Evolutionary conservation across 305 asterid genomes (phyloP), one percentile per base, ranked within the genome.

Genomic region (Lippia alba): DNA sequence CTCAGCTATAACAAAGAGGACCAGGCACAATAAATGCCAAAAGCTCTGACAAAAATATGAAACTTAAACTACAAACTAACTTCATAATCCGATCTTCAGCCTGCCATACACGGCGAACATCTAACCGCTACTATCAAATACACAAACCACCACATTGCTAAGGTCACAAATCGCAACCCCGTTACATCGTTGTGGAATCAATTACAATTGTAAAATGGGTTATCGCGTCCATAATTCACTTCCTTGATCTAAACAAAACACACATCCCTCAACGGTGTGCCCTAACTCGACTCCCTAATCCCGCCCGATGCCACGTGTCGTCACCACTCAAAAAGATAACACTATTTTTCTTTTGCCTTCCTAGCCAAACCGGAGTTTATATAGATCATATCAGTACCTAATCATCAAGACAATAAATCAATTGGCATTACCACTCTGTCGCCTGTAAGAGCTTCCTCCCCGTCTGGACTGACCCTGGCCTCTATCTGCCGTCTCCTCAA

Each of bases 391-490:
- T 36, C 76, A 53, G 30, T 45, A 76, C 82, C 82, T 70, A 76
- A 76, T 72, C 79, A 83, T 72, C 72, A 77, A 73, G 74, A 36
- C 9, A 57, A 59, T 74, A 66, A 56, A 66, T 54, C 19, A 74
- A 81, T 72, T 73, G 78, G 61, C 64, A 72, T 75, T 59, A 65
- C 88, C 80, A 69, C 82, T 77, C 75, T 77, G 85, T 72, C 87
- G 78, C 74, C 81, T 81, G 81, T 79, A 78, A 64, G 68, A 81
- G 74, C 84, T 79, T 51, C 95, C 95, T 58, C 94, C 95, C 8
- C 84, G 92, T 77, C 60, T 91, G 16, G 84, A 64, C 49, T 86
- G 84, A 75, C 64, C 74, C 64, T 82, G 95, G 62, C 91, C 87
- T 70, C 88, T 85, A 78, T 87, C 96, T 10, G 73, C 76, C 32